A percentile compares a stretch with the other conserved stretches of the same genome.
Evolutionary conservation across 306 rosid species (phyloP).

Genomic region (Corylus avellana): DNA sequence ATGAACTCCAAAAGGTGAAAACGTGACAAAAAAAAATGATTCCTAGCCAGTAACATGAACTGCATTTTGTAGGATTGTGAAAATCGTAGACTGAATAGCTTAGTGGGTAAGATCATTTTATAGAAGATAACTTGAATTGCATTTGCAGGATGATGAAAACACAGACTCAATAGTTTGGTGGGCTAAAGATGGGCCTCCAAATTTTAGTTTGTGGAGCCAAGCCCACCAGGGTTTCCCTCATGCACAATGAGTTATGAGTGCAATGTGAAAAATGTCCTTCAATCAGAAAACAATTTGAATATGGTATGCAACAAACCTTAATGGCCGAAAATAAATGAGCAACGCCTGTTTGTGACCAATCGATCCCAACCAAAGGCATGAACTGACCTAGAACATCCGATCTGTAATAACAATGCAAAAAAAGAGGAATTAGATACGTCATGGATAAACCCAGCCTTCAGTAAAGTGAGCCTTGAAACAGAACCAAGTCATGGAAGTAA

Average conservation of each 20-base stretch:
- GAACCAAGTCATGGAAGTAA: not conserved
- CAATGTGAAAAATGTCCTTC: slow-evolving; percentile 22
- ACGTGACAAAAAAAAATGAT: not conserved
- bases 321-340: slow-evolving; percentile 94
- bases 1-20: not conserved
- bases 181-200: slow-evolving; percentile 26
- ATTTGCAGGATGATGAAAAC: not conserved
- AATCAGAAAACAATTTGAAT: slow-evolving; percentile 7
- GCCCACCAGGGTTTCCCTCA: slow-evolving; percentile 22
- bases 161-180: slow-evolving; percentile 15
- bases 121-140: not conserved
- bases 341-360: slow-evolving; percentile 99
- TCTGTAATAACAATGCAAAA: slow-evolving; percentile 45
- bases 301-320: slow-evolving; percentile 60
- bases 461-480: not conserved
- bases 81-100: not conserved
- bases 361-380: slow-evolving; percentile 98
- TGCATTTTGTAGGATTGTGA: too few relatives aligned
- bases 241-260: slow-evolving; percentile 14
- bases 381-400: slow-evolving; percentile 99
- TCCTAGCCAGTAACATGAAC: not conserved
- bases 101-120: not conserved
- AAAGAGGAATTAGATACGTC: slow-evolving; percentile 20
- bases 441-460: not conserved
- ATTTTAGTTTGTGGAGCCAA: slow-evolving; percentile 16